Base-by-base conservation (phyloP, 1,284 basidiomycete species). In the Puccinia hordei region DNA sequence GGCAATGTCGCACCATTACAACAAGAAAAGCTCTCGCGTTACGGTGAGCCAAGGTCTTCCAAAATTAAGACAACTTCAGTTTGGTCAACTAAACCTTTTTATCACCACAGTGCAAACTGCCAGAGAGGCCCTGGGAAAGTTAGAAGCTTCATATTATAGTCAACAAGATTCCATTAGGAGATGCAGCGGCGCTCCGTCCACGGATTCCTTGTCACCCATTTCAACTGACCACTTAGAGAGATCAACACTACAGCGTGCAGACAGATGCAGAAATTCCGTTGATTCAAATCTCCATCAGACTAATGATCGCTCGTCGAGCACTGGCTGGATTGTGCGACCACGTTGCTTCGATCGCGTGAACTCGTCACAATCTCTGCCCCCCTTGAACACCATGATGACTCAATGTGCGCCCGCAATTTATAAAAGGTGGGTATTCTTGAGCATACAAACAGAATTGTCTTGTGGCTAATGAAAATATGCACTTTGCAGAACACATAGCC, bases 151-250 rank as follows among this genome's bases (percentile, higher is more conserved):
- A 17, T n/a, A 73, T 59, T 49, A 35, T 22, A 35, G 27, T n/a
- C 17, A 59, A 59, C 51, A 57, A 2, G 53, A 73, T 57, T 2
- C 41, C 35, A 17, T 33, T 8, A 35, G 30, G 59, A 35, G 71
- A 35, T 57, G 22, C 22, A 73, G 55, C n/a, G 71, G 55, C 4
- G 49, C 53, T 10, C 71, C 71, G 22, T 73, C 71, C 22, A 57
- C 41, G 13, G 55, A 73, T 59, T 73, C 71, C 17, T 24, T 57
- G 15, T 73, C 71, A 6, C 71, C 71, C 33, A 57, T 57, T 24
- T 73, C 71, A n/a, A 57, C 49, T 24, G 71, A 57, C n/a, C 71
- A 51, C 8, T 19, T 57, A 30, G 69, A 73, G 24, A 46, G 69
- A 4, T 30, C 44, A 22, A 69, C 66, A 22, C 22, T 69, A 8